These are phyloP conservation scores for Plasmodium malariae DNA, from an alignment of 169 alveolate species.

Conservation along the genomic window DNA sequence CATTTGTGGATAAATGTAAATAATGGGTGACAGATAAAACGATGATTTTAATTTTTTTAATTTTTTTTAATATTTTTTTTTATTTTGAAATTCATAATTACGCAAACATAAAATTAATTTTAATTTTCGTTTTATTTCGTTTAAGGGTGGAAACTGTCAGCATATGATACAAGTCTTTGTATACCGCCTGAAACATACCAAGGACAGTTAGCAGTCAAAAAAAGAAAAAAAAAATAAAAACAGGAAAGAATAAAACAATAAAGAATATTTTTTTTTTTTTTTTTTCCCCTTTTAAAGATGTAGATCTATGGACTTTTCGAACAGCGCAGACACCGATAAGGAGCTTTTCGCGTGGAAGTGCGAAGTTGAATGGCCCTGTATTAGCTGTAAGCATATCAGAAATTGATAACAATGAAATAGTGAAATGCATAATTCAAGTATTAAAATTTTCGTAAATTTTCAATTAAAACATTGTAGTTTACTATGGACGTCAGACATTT, in stretches of 20 bases:
- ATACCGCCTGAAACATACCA: constrained; percentile 72
- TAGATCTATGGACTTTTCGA: constrained; percentile 76
- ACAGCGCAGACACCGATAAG: constrained; percentile 39
- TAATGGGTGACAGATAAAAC: too few species aligned
- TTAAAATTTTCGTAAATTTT: too few species aligned
- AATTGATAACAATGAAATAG: background rate
- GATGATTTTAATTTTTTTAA: too few species aligned
- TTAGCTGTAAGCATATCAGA: constrained; percentile 53
- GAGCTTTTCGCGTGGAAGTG: constrained; percentile 72
- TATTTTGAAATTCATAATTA: too few species aligned
- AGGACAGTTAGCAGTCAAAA: constrained; percentile 41
- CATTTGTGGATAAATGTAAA: too few species aligned
- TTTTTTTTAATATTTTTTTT: too few species aligned
- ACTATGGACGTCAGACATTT: too few species aligned
- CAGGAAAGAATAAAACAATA: too few species aligned
- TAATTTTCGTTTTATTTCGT: background rate
- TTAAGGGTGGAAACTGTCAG: constrained; percentile 52
- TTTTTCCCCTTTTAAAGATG: constrained; percentile 60
- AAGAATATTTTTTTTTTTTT: constrained; percentile 21
- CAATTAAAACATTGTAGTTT: too few species aligned
- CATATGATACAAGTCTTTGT: constrained; percentile 57
- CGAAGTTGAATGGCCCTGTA: constrained; percentile 84
- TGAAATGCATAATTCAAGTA: too few species aligned
- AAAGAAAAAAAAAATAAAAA: background rate
- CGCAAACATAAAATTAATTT: background rate